Evolutionary conservation across 495 filamentous ascomycete species (phyloP), one percentile per base, ranked within the genome.

Genomic region (Trypethelium eluteriae): DNA sequence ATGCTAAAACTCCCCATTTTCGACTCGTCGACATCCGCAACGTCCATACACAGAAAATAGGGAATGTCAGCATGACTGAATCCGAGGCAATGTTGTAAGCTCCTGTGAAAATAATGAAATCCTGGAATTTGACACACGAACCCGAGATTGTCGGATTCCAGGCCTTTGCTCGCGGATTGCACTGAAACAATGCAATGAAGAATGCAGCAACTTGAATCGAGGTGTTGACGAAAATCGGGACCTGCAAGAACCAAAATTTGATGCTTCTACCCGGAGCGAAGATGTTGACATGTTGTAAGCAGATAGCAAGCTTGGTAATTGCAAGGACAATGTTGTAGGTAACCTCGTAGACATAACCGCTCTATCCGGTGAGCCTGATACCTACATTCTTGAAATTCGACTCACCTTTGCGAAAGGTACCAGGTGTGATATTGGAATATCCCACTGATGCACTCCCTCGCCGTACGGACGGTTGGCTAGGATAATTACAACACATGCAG

Each of bases 331-430:
- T 18, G 49, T 7, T 53, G 25, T 53, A 53, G 49, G 49, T 53
- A 53, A 18, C 49, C 25, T 53, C 49, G 49, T 53, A 53, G 49
- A 18, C 49, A 18, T 53, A 53, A 53, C 49, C 49, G 49, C 12
- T 53, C 49, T 53, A 53, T 53, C 49, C 49, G 49, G 16, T 53
- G 49, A 53, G 49, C 49, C 49, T 53, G 49, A 53, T 53, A 53
- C 4, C 16, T 18, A 53, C 3, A 53, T 53, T 53, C 49, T 53
- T 53, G 49, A 53, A 53, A 16, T 53, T 18, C 4, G 49, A 9
- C 49, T 53, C 49, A 53, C 49, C 49, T 53, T 53, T 53, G 49
- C 49, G 49, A 53, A 53, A 18, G 49, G 49, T 53, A 53, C 16
- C 16, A 53, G 3, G 49, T 53, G 5, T 53, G 49, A 16, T 10